phyloP scores from a whole-genome alignment of 78 protist genomes.

The Tieghemostelium lacteum region DNA sequence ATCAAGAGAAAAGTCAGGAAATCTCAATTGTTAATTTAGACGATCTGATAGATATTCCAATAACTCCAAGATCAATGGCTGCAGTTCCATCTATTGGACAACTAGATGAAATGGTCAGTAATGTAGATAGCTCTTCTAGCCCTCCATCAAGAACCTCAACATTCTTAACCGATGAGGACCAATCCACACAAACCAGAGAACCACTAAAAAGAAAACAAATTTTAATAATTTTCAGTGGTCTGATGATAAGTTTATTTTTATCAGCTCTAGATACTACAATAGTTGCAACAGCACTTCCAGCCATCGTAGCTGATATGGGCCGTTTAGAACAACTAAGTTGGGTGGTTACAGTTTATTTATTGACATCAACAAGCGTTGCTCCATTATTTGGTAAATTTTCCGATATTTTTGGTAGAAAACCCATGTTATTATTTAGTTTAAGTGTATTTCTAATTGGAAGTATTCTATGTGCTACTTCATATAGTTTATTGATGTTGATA shows the following conservation, averaged over 20 bases:
- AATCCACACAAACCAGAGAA: background rate
- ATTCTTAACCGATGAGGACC: background rate
- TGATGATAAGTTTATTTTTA: constrained; percentile 68
- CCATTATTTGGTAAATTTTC: constrained; percentile 76
- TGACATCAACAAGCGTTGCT: constrained; percentile 48
- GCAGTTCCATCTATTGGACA: too few species aligned
- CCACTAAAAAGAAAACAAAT: constrained; percentile 10
- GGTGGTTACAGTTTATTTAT: constrained; percentile 73
- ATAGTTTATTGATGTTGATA: constrained; percentile 30
- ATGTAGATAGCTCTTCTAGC: background rate
- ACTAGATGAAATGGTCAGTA: background rate
- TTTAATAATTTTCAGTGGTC: constrained; percentile 55
- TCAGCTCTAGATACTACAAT: constrained; percentile 76
- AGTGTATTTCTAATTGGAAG: constrained; percentile 49
- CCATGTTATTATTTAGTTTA: constrained; percentile 12
- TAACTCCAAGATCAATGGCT: background rate
- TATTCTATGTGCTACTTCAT: constrained; percentile 43
- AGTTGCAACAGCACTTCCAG: constrained; percentile 79
- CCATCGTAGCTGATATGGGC: constrained; percentile 53
- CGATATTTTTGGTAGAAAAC: constrained; percentile 67
- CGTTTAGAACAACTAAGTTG: constrained; percentile 65
- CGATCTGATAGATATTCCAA: background rate
- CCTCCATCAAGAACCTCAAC: background rate
- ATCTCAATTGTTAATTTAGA: too few species aligned
- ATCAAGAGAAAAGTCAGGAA: background rate